phyloP scores from a whole-genome alignment of 306 rosid genomes.

The Trifolium fragiferum region DNA sequence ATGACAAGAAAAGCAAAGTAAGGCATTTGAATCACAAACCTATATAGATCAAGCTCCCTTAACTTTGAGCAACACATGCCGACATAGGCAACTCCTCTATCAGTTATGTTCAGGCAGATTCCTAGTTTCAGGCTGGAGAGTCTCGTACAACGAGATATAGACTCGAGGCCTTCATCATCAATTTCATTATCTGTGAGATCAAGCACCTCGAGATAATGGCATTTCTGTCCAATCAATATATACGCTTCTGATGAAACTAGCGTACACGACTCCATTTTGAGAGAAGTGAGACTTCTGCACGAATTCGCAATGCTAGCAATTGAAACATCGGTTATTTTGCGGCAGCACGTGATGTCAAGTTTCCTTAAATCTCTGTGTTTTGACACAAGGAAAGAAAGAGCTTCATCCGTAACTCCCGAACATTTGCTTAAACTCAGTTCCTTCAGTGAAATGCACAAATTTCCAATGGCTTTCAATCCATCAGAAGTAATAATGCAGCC shows the following conservation, averaged over 20 bases:
- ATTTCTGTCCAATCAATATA: conserved; percentile 69
- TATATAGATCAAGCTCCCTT: conserved; percentile 84
- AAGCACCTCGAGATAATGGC: conserved; percentile 76
- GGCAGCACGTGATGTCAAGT: conserved; percentile 97
- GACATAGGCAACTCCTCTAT: conserved; percentile 66
- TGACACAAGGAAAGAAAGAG: conserved; percentile 68
- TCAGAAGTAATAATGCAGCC: conserved; percentile 66
- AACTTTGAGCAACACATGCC: conserved; percentile 78
- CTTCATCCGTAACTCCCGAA: conserved; percentile 78
- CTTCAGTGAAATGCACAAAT: conserved; percentile 63
- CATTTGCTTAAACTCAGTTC: conserved; percentile 94
- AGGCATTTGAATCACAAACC: conserved; percentile 56
- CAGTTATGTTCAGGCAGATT: conserved; percentile 87
- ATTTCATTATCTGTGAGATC: conserved; percentile 92
- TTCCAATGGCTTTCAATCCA: conserved; percentile 85
- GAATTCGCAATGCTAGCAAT: conserved; percentile 69
- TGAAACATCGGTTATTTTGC: conserved; percentile 72
- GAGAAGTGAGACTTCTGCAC: conserved; percentile 72
- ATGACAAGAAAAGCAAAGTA: conserved; percentile 11
- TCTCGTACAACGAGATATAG: conserved; percentile 69
- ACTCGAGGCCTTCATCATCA: conserved; percentile 81
- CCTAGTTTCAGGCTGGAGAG: conserved; percentile 82
- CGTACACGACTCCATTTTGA: conserved; percentile 89
- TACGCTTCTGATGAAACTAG: conserved; percentile 78
- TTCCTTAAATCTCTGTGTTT: conserved; percentile 80